Percentiles rank a stretch among this genome's conserved stretches.
These are phyloP conservation scores for Mortierella polycephala DNA, from an alignment of 371 early-diverging fungal species.

Conservation along the genomic window DNA sequence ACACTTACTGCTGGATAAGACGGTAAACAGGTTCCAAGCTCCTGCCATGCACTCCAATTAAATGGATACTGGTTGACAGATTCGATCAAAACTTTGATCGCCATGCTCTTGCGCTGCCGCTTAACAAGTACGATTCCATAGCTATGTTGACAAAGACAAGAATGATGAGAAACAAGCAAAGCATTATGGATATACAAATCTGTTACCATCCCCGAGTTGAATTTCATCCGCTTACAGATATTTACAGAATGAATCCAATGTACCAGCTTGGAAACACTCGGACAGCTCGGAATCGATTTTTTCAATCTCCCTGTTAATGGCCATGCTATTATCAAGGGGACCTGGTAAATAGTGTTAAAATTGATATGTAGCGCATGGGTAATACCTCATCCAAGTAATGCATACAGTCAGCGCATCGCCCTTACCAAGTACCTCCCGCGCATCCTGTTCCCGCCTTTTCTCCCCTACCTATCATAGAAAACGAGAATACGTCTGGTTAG, in stretches of 20 bases:
- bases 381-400: neutral
- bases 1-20: constrained; percentile 59
- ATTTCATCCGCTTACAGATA: constrained; percentile 64
- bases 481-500: neutral
- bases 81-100: constrained; percentile 67
- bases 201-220: neutral
- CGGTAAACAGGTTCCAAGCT: constrained; percentile 68
- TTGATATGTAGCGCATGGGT: neutral
- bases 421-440: constrained; percentile 65
- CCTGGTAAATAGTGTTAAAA: constrained; percentile 38
- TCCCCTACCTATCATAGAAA: constrained; percentile 63
- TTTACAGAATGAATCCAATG: constrained; percentile 73
- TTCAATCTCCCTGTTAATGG: constrained; percentile 62
- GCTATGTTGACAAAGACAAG: constrained; percentile 28
- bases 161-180: neutral
- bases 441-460: constrained; percentile 68
- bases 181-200: neutral
- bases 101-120: constrained; percentile 59
- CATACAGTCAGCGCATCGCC: neutral
- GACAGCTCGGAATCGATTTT: constrained; percentile 62
- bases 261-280: constrained; percentile 52
- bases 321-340: constrained; percentile 56
- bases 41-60: constrained; percentile 95
- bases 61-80: constrained; percentile 78
- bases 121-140: constrained; percentile 67